Conservation (phyloP, 768 basidiomycete species). For the Trametes maxima region DNA sequence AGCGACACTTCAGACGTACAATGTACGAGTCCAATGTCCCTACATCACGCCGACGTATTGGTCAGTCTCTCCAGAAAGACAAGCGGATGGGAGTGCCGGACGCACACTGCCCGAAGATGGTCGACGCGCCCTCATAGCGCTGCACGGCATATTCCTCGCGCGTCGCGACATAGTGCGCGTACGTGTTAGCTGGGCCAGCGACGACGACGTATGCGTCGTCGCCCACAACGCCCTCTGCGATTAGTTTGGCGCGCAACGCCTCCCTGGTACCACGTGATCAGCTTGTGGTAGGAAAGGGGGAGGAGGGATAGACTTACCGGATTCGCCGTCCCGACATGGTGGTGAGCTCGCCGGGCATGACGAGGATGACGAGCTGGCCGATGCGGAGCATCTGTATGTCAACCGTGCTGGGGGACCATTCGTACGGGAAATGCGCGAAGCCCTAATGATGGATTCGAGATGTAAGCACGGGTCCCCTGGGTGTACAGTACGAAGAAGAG, state of each 20-base stretch:
- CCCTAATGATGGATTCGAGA: slow-evolving; percentile 46
- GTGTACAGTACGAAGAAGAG: too few relatives aligned
- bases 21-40: slow-evolving; percentile 82
- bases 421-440: slow-evolving; percentile 65
- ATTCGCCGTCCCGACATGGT: slow-evolving; percentile 82
- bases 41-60: slow-evolving; percentile 29
- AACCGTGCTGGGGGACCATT: slow-evolving; percentile 74
- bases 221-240: slow-evolving; percentile 63
- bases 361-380: slow-evolving; percentile 74
- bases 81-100: slow-evolving; percentile 21
- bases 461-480: background rate
- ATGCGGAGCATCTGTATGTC: slow-evolving; percentile 78
- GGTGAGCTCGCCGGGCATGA: slow-evolving; percentile 79
- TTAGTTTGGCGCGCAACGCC: slow-evolving; percentile 64
- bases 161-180: slow-evolving; percentile 74
- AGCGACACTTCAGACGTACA: background rate
- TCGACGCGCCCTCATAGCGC: slow-evolving; percentile 82
- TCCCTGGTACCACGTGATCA: slow-evolving; percentile 44
- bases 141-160: slow-evolving; percentile 74
- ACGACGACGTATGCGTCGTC: slow-evolving; percentile 74
- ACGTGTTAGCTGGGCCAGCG: slow-evolving; percentile 82
- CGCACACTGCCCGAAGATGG: slow-evolving; percentile 74
- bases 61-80: background rate
- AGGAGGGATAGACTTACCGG: slow-evolving; percentile 43
- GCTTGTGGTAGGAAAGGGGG: background rate